Base-by-base conservation (phyloP, 2,329 filamentous ascomycete species). In the Pezicula radicicola region DNA sequence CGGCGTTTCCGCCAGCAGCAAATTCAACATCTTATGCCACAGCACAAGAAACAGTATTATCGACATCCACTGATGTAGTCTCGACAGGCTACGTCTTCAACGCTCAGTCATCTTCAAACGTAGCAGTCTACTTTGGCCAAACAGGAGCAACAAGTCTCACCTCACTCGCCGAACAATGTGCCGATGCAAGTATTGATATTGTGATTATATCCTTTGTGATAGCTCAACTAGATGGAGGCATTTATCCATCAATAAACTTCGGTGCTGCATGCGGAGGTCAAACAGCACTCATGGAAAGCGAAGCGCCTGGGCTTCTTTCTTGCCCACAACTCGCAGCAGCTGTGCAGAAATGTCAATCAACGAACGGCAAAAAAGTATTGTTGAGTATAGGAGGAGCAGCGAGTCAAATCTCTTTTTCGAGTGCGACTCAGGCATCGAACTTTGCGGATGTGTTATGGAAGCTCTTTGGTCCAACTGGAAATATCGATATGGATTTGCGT, bases 341-440 rank as follows among this genome's bases (percentile, higher is more conserved):
- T 16, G 63, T 63, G 6, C 30, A 49, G 10, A 55, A 49, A 1
- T 76, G 72, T 58, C 72, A 76, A 56, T 42, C 50, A 0, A 42
- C 28, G 4, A 59, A 62, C 10, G 70, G 72, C 18, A 73, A 71
- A 50, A 68, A 68, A 19, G 66, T 75, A 1, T 50, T 76, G 2
- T 57, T 75, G 18, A 70, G 66, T 53, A 55, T 75, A 5, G 69
- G 68, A 13, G 65, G 66, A 7, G 60, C 64, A 5, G 55, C 48
- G 1, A 60, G 60, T 1, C 57, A 56, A n/a, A 60, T 66, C 6
- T 55, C 52, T 42, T 71, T 72, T 50, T 25, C 51, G 2, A 61
- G 52, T 9, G 56, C 55, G 5, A 47, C 40, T 4, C 55, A 70
- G 43, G 70, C 70, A 8, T 52, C 25, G 3, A 33, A 56, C 9